phyloP scores from a whole-genome alignment of 306 rosid genomes.

The Medicago ruthenica region DNA sequence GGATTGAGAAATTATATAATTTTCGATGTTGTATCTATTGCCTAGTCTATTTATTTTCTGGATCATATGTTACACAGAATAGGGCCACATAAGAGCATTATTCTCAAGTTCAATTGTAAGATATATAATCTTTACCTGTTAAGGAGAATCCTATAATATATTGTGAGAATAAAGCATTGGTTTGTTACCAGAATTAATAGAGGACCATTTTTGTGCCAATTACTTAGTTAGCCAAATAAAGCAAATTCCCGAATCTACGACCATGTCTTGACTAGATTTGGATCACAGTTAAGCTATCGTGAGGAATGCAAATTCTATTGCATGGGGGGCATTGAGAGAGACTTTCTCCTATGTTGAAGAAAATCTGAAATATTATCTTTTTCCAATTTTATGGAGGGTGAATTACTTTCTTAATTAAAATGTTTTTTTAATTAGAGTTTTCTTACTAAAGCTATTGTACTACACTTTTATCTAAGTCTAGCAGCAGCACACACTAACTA shows the following conservation, averaged over 20 bases:
- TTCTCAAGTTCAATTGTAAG: slow-evolving; percentile 29
- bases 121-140: slow-evolving; percentile 29
- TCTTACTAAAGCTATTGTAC: too few species aligned
- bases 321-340: slow-evolving; percentile 11
- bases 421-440: too few species aligned
- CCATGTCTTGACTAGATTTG: not conserved
- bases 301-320: slow-evolving; percentile 31
- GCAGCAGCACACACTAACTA: too few species aligned
- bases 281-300: slow-evolving; percentile 15
- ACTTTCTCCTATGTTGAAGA: not conserved
- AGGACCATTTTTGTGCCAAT: slow-evolving; percentile 39
- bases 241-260: slow-evolving; percentile 20
- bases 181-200: slow-evolving; percentile 13
- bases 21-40: not conserved
- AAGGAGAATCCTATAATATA: slow-evolving; percentile 24
- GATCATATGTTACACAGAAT: not conserved
- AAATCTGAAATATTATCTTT: not conserved
- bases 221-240: slow-evolving; percentile 16
- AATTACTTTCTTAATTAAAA: too few species aligned
- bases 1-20: too few species aligned
- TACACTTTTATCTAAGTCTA: too few species aligned
- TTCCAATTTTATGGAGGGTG: too few species aligned
- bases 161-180: slow-evolving; percentile 13
- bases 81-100: not conserved
- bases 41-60: not conserved